phyloP scores from a whole-genome alignment of 1,284 basidiomycete genomes.

The Filobasidium uniguttulatum region DNA sequence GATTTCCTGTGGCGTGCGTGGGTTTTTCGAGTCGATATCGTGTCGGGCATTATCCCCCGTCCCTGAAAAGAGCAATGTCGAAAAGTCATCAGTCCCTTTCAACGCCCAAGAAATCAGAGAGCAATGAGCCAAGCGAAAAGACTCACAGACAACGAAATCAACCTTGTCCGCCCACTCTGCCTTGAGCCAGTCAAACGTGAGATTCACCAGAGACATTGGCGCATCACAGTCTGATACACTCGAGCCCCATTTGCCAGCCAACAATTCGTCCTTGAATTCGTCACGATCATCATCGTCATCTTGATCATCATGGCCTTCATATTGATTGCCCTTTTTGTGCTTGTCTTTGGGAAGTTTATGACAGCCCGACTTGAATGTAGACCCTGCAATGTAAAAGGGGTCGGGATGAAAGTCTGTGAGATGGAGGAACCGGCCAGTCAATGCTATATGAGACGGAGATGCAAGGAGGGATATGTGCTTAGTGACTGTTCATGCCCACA shows the following conservation, averaged over 20 bases:
- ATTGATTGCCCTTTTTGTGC: conserved; percentile 16
- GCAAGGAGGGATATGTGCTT: no score
- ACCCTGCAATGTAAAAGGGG: conserved; percentile 29
- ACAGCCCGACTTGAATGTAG: conserved; percentile 31
- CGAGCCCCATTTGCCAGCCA: conserved; percentile 31
- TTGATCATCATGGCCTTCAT: conserved; percentile 13
- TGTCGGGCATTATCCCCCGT: conserved; percentile 85
- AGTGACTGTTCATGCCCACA: background rate
- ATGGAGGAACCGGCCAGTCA: conserved; percentile 34
- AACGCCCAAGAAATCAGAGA: background rate
- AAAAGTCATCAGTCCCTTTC: conserved; percentile 3
- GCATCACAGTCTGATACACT: conserved; percentile 58
- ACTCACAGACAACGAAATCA: conserved; percentile 73
- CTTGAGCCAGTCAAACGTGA: conserved; percentile 66
- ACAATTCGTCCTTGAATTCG: conserved; percentile 4
- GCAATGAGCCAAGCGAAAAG: background rate
- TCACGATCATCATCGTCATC: conserved; percentile 5
- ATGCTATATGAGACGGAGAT: conserved; percentile 1
- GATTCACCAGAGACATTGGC: conserved; percentile 60
- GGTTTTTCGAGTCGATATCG: conserved; percentile 67
- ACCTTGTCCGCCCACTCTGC: conserved; percentile 67
- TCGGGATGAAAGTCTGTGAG: conserved; percentile 39
- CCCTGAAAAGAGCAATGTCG: conserved; percentile 46
- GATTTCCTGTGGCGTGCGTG: conserved; percentile 70
- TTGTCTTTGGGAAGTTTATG: conserved; percentile 20